Percentiles rank a stretch among this genome's conserved stretches.
Evolutionary conservation across 805 yeast genomes (phyloP).

Genomic region (Saccharomyces kudriavzevii): DNA sequence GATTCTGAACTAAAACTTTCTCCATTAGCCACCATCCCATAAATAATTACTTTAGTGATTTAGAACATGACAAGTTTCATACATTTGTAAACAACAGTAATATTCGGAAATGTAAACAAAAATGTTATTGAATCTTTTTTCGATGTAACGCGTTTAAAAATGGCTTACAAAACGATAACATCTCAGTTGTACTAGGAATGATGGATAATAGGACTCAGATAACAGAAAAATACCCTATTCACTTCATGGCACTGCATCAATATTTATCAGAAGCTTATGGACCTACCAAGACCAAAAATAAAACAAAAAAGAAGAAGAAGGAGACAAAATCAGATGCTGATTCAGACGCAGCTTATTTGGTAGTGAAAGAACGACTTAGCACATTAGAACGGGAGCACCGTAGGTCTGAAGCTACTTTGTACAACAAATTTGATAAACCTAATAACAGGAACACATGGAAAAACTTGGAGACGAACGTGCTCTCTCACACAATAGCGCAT

Average conservation of each 20-base stretch:
- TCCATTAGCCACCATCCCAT: not conserved
- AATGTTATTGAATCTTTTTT: not conserved
- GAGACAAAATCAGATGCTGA: slow-evolving; percentile 9
- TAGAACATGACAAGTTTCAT: not conserved
- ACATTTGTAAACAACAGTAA: not conserved
- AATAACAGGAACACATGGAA: slow-evolving; percentile 21
- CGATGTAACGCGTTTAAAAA: not conserved
- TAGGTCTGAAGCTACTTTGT: not conserved
- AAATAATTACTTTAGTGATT: not conserved
- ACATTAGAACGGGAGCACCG: not conserved
- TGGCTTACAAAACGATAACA: not conserved
- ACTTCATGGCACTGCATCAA: slow-evolving; percentile 38
- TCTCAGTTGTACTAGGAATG: no score
- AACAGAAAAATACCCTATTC: not conserved
- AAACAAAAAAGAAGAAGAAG: slow-evolving; percentile 24
- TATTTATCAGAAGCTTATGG: slow-evolving; percentile 41
- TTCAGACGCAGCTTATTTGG: not conserved
- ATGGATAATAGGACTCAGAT: not conserved
- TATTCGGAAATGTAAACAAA: not conserved
- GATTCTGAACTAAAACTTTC: slow-evolving; percentile 1
- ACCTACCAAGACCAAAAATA: slow-evolving; percentile 19
- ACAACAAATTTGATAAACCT: not conserved
- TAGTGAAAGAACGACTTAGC: not conserved
- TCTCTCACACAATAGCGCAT: not conserved
- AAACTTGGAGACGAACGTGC: slow-evolving; percentile 22